These are phyloP conservation scores for Graphilbum sp. DNA, from an alignment of 2,329 filamentous ascomycete species.

Conservation along the genomic window DNA sequence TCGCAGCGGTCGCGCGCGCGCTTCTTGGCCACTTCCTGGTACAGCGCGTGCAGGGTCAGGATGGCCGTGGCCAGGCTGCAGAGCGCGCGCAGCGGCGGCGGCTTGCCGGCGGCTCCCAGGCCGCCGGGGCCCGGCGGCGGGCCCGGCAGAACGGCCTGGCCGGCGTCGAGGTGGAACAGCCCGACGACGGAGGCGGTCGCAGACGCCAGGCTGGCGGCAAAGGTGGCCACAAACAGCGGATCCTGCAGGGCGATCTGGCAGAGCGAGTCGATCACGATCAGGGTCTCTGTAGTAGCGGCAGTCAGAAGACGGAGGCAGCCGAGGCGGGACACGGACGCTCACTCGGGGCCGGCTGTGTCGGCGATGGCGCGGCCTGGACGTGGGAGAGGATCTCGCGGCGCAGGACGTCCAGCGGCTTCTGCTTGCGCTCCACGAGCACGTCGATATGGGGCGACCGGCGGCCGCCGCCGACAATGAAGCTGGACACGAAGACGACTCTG, in stretches of 20 bases:
- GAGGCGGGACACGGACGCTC: too few relatives aligned
- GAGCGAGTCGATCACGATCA: constrained; percentile 69
- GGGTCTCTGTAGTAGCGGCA: too few relatives aligned
- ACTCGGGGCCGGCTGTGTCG: too few relatives aligned
- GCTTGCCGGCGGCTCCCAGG: constrained; percentile 47
- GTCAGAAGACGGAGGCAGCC: too few relatives aligned
- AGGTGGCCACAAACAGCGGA: constrained; percentile 43
- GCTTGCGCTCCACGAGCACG: constrained; percentile 46
- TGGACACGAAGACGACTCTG: constrained; percentile 57
- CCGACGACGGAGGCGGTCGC: constrained; percentile 57
- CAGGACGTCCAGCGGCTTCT: constrained; percentile 40
- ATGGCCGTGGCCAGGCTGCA: constrained; percentile 81
- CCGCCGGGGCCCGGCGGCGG: too few relatives aligned
- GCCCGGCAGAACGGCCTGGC: constrained; percentile 24
- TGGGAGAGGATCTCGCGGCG: constrained; percentile 38
- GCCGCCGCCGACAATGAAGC: constrained; percentile 53
- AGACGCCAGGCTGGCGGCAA: constrained; percentile 52
- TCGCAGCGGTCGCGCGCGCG: constrained; percentile 61
- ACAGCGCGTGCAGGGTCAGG: constrained; percentile 54
- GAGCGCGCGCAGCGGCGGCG: constrained; percentile 55
- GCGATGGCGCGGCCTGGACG: not conserved
- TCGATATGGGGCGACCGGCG: constrained; percentile 48
- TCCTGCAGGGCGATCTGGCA: constrained; percentile 43
- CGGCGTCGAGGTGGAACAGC: constrained; percentile 70
- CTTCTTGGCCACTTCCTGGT: constrained; percentile 58